Evolutionary conservation across 2,329 filamentous ascomycete species (phyloP), one percentile per base, ranked within the genome.

Genomic region (Colletotrichum plurivorum): DNA sequence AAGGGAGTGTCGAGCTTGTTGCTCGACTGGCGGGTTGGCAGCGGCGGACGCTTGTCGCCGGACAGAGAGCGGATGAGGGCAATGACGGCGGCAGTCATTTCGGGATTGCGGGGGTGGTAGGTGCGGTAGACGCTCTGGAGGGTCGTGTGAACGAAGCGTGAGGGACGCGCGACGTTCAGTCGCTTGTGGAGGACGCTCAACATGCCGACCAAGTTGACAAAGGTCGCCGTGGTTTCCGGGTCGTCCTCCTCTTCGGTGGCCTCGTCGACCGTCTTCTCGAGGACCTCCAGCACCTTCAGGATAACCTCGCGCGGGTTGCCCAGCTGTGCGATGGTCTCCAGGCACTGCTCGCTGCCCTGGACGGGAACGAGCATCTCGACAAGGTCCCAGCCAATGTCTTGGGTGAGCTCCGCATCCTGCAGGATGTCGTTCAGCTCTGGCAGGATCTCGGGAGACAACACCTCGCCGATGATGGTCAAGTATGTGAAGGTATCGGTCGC

Each of bases 281-380:
- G 83, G 15, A 89, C 88, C 77, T 95, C 93, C 27, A 93, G 90
- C 36, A 94, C 89, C 77, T 95, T 95, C 73, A 96, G 84, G 68
- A 95, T 92, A 53, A 94, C 92, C 79, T 96, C 93, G 58, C 93
- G 85, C 1, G 93, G 93, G 76, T 95, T 96, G 58, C 93, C 93
- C 46, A 94, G 84, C 25, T 90, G 88, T 39, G 93, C 93, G 60
- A 95, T 90, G 36, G 91, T 92, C 76, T 92, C 88, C 16, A 95
- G 84, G 76, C 93, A 94, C 54, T 85, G 80, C 73, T 92, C 90
- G n/a, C 90, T 91, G 13, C 87, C 89, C 1, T 92, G 85, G 5
- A 94, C 81, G 43, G 89, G 85, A 25, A 94, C 84, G 5, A 96
- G 86, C 75, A 94, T 88, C 76, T 93, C 91, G 22, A 96, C 91